A percentile compares a stretch with the other conserved stretches of the same genome.
Conservation (phyloP, 1,284 basidiomycete species). For the Cryptococcus sp. region DNA sequence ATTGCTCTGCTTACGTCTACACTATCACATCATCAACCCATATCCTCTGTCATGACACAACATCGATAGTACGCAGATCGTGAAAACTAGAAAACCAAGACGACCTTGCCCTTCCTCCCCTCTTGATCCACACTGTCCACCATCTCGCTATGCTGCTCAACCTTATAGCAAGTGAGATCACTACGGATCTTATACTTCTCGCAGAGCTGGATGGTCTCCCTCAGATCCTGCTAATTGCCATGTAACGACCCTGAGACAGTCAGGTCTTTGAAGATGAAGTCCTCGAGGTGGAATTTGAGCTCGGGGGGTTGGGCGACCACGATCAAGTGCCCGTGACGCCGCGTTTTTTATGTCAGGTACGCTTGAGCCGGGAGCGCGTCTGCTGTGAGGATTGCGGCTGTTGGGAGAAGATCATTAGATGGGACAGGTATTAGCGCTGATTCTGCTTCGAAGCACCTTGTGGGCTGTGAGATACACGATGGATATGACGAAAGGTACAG, state of each 20-base stretch:
- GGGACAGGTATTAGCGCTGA: not conserved
- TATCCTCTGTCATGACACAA: too few species aligned
- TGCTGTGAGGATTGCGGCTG: slow-evolving; percentile 23
- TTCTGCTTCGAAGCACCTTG: too few species aligned
- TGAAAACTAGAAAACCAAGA: slow-evolving; percentile 14
- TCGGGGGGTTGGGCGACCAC: slow-evolving; percentile 24
- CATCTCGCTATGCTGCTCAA: slow-evolving; percentile 25
- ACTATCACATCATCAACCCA: too few species aligned
- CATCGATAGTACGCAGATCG: too few species aligned
- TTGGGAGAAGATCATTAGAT: not conserved
- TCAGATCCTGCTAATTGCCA: slow-evolving; percentile 26
- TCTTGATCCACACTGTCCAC: slow-evolving; percentile 15
- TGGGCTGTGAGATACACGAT: too few species aligned
- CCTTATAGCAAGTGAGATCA: slow-evolving; percentile 16
- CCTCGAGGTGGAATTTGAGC: slow-evolving; percentile 19
- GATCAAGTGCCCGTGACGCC: slow-evolving; percentile 24
- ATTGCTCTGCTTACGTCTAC: too few species aligned
- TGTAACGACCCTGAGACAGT: slow-evolving; percentile 28
- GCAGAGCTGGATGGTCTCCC: slow-evolving; percentile 25
- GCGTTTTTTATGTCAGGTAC: slow-evolving; percentile 18
- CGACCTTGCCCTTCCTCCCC: slow-evolving; percentile 24
- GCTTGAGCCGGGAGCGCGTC: slow-evolving; percentile 14
- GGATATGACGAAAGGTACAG: too few species aligned
- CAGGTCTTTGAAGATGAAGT: slow-evolving; percentile 30
- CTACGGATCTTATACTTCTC: slow-evolving; percentile 20